Percentiles rank a stretch among this genome's conserved stretches.
phyloP scores from a whole-genome alignment of 495 filamentous ascomycete species.

The Talaromyces proteolyticus region DNA sequence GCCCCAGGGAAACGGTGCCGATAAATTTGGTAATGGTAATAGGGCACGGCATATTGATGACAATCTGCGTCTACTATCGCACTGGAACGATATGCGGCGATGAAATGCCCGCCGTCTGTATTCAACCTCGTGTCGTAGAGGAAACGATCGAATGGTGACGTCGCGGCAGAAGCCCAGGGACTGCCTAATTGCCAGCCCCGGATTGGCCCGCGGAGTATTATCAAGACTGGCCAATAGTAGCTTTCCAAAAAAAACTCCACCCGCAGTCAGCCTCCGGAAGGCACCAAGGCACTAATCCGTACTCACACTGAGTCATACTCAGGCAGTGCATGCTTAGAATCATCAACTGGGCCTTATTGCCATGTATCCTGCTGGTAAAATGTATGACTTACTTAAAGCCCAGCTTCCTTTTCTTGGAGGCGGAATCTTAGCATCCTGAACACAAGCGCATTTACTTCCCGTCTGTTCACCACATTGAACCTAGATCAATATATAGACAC shows the following conservation, averaged over 20 bases:
- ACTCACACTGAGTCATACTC: conserved; percentile 4
- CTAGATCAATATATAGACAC: background rate
- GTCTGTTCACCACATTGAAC: too few species aligned
- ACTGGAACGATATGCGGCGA: too few species aligned
- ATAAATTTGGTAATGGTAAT: conserved; percentile 83
- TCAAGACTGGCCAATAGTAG: background rate
- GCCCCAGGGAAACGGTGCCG: conserved; percentile 77
- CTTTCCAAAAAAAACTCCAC: background rate
- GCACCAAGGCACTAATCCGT: too few species aligned
- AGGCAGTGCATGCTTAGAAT: background rate
- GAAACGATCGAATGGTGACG: conserved; percentile 2
- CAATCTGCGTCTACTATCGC: too few species aligned
- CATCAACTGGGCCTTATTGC: too few species aligned
- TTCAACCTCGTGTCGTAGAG: too few species aligned
- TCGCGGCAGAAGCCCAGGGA: background rate
- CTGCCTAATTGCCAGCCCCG: background rate
- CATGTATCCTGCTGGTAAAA: too few species aligned
- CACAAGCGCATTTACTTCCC: too few species aligned
- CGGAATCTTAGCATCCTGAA: too few species aligned
- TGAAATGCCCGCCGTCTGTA: too few species aligned
- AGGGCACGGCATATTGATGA: conserved; percentile 58
- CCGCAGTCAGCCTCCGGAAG: background rate
- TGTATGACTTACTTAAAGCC: too few species aligned
- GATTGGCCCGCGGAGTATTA: background rate
- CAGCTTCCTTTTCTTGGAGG: too few species aligned